Evolutionary conservation across 345 rosid species (phyloP).

Genomic region (Populus euphratica): DNA sequence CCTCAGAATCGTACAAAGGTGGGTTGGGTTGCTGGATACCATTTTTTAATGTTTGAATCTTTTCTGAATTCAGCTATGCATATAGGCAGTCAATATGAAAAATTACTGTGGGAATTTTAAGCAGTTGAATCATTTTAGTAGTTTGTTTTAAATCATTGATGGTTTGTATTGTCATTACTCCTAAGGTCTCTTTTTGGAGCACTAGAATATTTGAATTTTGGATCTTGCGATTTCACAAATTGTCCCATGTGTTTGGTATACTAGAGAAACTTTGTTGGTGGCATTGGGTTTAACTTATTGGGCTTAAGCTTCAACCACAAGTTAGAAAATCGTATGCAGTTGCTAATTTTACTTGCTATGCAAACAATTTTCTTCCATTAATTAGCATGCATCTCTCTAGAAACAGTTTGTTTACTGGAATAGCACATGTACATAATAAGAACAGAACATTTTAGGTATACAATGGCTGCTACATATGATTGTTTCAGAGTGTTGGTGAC

Average conservation of each 20-base stretch:
- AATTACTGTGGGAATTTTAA: neutral
- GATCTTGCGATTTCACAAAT: neutral
- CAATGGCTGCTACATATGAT: neutral
- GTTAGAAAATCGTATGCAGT: neutral
- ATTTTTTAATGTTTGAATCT: constrained; percentile 4
- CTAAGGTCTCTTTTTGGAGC: neutral
- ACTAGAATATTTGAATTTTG: neutral
- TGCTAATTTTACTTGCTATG: neutral
- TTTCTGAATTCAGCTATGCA: neutral
- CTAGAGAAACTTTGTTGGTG: neutral
- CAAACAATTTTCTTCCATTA: neutral
- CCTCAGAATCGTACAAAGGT: constrained; percentile 84
- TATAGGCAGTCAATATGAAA: neutral
- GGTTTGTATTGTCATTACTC: neutral
- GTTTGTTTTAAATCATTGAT: neutral
- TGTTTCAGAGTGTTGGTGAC: neutral
- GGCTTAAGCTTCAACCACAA: neutral
- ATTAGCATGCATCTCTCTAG: neutral
- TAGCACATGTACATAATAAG: neutral
- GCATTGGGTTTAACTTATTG: neutral
- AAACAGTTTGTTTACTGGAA: neutral
- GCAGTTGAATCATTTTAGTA: neutral
- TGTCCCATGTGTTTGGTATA: neutral
- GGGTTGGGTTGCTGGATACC: constrained; percentile 10
- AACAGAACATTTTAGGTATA: neutral